Conservation (phyloP, 2,329 filamentous ascomycete species). For the Pseudocercospora vitis region DNA sequence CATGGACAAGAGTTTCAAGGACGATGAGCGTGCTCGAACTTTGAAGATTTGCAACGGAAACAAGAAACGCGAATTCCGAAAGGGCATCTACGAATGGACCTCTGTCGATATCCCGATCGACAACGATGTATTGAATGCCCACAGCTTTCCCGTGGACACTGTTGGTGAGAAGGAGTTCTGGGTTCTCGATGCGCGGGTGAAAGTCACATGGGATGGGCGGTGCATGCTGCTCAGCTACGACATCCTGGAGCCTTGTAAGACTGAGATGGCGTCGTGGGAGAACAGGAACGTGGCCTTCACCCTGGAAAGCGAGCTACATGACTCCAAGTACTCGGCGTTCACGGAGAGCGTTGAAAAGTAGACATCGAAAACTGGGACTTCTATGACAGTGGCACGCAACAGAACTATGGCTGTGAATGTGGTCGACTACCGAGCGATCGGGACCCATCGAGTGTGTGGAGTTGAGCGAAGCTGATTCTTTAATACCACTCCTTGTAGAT, state of each 20-base stretch:
- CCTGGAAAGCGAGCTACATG: background rate
- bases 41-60: background rate
- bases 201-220: background rate
- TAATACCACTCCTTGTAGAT: too few species aligned
- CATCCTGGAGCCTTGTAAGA: background rate
- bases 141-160: background rate
- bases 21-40: background rate
- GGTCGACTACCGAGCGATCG: too few species aligned
- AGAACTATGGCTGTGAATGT: too few species aligned
- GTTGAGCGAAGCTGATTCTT: too few species aligned
- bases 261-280: background rate
- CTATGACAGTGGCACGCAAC: too few species aligned
- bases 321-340: background rate
- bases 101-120: background rate
- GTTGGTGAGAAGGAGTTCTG: background rate
- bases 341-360: background rate
- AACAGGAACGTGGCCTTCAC: background rate
- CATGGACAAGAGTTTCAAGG: background rate
- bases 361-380: too few species aligned
- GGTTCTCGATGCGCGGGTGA: background rate
- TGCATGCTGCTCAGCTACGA: background rate
- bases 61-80: background rate
- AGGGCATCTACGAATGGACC: slow-evolving; percentile 7
- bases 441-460: too few species aligned
- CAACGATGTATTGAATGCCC: background rate